Evolutionary conservation across 2,329 filamentous ascomycete species (phyloP).

Genomic region (Colletotrichum godetiae): DNA sequence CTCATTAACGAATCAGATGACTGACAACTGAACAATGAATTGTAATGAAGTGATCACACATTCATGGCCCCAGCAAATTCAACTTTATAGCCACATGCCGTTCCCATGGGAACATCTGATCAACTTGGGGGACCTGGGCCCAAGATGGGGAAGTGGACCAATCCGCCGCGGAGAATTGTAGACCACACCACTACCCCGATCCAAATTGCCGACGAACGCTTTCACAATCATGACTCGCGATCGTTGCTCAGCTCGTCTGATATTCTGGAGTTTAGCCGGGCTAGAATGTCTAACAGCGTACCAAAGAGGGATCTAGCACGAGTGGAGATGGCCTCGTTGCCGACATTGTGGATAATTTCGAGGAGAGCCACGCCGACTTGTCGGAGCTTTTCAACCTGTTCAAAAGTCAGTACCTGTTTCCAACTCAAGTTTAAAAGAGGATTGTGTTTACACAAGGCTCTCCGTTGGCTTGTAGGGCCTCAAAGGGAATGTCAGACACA

Average conservation of each 20-base stretch:
- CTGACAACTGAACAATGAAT: no score
- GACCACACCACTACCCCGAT: not conserved
- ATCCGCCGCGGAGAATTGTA: conserved; percentile 10
- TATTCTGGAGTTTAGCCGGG: conserved; percentile 54
- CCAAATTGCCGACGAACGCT: not conserved
- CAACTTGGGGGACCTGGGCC: no score
- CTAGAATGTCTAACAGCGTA: conserved; percentile 53
- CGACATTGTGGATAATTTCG: conserved; percentile 52
- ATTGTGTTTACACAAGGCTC: conserved; percentile 48
- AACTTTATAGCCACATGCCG: no score
- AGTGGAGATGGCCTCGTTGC: conserved; percentile 48
- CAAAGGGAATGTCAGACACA: conserved; percentile 54
- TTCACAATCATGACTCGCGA: not conserved
- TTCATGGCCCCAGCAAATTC: no score
- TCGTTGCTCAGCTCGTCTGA: conserved; percentile 50
- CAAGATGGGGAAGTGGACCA: no score
- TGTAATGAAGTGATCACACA: no score
- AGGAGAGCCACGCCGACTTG: conserved; percentile 51
- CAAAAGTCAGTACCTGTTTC: not conserved
- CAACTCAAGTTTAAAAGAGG: not conserved
- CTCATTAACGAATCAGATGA: no score
- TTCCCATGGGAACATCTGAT: no score
- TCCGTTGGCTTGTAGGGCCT: conserved; percentile 52
- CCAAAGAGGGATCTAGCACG: conserved; percentile 52
- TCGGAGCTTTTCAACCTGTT: conserved; percentile 53